Base-by-base conservation (phyloP, 805 yeast genomes). In the Peterozyma toletana region DNA sequence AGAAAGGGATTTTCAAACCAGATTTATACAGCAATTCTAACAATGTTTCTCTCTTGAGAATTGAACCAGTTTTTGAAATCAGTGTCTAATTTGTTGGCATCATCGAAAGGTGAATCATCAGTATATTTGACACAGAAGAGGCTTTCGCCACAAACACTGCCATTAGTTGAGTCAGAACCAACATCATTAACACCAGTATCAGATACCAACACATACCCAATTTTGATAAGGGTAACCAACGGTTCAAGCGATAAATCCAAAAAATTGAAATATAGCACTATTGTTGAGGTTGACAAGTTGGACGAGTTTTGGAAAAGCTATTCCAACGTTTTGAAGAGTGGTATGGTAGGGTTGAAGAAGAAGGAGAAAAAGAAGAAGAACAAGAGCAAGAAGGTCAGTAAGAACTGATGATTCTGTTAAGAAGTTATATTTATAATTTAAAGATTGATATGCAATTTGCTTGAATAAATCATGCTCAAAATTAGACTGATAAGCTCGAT, bases 251-350 rank as follows among this genome's bases (percentile, higher is more conserved):
- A 75, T 37, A 76, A 75, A 53, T 57, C 66, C 14, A 63, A 66
- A 45, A 78, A 78, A 53, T 55, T 61, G n/a, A 86, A 86, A 55
- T 59, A 83, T 30, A 78, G 89, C 27, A 89, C 97, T 0, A 76
- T 82, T 11, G 89, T 90, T 6, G 74, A 75, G 27, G 67, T 80
- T 1, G 74, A 69, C 1, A 63, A 74, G 3, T 66, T 90, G 50
- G 86, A 81, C 49, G 59, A 67, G 47, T 90, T 90, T 59, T 90
- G 96, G 96, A 59, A 62, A 37, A 80, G 78, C 21, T 90, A 89
- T 62, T 64, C 86, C 1, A 78, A 77, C 37, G 75, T 75, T 0
- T 69, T 89, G 44, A 89, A 86, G 58, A 57, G 69, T 17, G 90
- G 93, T 4, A 78, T 86, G 60, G 66, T 67, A 3, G 96, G 96